phyloP scores from a whole-genome alignment of 2,329 filamentous ascomycete species.

The Aspergillus persii region DNA sequence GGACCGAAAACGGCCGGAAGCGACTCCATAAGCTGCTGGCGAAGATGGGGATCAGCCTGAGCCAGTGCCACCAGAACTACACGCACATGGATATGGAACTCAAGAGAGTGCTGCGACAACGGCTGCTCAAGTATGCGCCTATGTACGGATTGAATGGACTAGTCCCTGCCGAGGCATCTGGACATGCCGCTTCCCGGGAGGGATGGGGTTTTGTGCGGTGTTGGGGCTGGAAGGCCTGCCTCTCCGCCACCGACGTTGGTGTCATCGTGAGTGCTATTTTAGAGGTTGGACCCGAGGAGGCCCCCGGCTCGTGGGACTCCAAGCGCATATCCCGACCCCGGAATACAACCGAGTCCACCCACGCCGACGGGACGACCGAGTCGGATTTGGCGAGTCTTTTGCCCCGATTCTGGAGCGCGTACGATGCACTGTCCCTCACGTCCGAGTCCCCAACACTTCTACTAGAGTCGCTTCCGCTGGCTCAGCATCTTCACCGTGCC shows the following conservation, averaged over 20 bases:
- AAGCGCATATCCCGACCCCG: conserved; percentile 26
- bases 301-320: conserved; percentile 32
- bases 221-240: conserved; percentile 95
- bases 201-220: conserved; percentile 96
- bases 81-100: conserved; percentile 98
- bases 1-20: conserved; percentile 86
- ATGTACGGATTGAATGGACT: conserved; percentile 92
- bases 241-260: conserved; percentile 91
- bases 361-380: conserved; percentile 19
- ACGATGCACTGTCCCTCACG: conserved; percentile 54
- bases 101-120: conserved; percentile 80
- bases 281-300: conserved; percentile 67
- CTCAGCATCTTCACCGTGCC: conserved; percentile 84
- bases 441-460: conserved; percentile 51
- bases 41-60: conserved; percentile 95
- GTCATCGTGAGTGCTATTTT: conserved; percentile 88
- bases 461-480: conserved; percentile 75
- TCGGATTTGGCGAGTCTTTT: conserved; percentile 34
- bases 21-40: conserved; percentile 89
- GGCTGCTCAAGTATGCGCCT: conserved; percentile 86
- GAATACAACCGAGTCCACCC: conserved; percentile 18
- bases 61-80: conserved; percentile 92
- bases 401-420: conserved; percentile 57
- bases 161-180: conserved; percentile 74
- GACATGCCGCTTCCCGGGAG: conserved; percentile 72